Conservation (phyloP, 352 stramenopile species). For the Nothophytophthora sp. region DNA sequence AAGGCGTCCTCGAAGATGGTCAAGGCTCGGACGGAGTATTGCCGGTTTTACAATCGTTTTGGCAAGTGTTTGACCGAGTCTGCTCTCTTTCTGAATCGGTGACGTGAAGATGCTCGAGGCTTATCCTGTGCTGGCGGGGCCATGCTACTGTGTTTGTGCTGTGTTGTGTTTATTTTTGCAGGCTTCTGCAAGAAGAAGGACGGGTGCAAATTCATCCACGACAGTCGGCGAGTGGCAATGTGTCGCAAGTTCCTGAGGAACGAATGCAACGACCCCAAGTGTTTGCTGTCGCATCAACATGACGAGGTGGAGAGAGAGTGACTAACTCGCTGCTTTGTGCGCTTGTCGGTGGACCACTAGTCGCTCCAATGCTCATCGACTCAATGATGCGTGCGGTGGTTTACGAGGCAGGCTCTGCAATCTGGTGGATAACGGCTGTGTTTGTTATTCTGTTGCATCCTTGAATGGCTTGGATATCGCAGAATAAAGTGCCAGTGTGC, state of each 20-base stretch:
- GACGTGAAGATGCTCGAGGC: neutral
- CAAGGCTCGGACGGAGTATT: constrained; percentile 70
- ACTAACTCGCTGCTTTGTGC: constrained; percentile 11
- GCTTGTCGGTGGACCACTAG: too few species aligned
- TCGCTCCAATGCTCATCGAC: too few species aligned
- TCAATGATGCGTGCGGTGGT: constrained; percentile 10
- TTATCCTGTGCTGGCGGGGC: neutral
- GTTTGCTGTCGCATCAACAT: constrained; percentile 66
- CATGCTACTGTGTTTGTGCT: neutral
- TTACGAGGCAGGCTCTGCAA: constrained; percentile 14
- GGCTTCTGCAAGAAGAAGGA: constrained; percentile 85
- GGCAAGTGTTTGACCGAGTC: constrained; percentile 40
- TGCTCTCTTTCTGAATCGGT: too few species aligned
- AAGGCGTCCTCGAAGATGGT: constrained; percentile 27
- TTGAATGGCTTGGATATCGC: constrained; percentile 5
- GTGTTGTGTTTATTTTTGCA: constrained; percentile 16
- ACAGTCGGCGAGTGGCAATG: constrained; percentile 81
- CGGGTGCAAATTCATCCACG: constrained; percentile 80
- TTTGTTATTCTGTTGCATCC: constrained; percentile 14
- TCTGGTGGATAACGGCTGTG: constrained; percentile 19
- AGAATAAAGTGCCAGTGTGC: constrained; percentile 88
- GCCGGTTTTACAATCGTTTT: constrained; percentile 83
- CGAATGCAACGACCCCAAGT: constrained; percentile 58
- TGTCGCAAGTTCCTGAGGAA: constrained; percentile 79
- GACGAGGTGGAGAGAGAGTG: constrained; percentile 63